Conservation (phyloP, 148 eudicot genomes). For the Selenicereus undatus region DNA sequence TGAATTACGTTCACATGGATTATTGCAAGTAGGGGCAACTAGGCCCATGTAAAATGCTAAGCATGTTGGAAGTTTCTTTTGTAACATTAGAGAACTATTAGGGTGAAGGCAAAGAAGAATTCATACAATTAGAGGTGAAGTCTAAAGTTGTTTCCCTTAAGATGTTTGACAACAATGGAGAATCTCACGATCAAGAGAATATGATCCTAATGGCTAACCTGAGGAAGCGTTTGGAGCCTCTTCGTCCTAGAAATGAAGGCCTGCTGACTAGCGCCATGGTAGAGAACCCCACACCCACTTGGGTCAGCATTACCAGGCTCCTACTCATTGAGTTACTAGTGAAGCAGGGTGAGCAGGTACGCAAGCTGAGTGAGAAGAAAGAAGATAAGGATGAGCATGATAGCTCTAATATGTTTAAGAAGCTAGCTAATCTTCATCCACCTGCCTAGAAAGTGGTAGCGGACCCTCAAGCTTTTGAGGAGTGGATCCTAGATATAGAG, state of each 20-base stretch:
- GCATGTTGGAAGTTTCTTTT: no score
- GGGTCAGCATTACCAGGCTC: background rate
- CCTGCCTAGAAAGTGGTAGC: no score
- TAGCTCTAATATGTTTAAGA: background rate
- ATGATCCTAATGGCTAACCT: no score
- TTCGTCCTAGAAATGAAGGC: background rate
- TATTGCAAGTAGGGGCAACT: no score
- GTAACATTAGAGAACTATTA: no score
- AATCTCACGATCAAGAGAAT: background rate
- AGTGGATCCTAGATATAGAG: background rate
- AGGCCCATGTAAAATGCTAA: no score
- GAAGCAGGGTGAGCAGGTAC: no score
- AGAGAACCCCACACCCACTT: background rate
- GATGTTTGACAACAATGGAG: background rate
- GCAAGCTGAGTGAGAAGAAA: no score
- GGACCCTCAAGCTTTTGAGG: background rate
- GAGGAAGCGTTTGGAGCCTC: no score
- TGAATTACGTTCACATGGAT: no score
- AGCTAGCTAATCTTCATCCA: background rate
- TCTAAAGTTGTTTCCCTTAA: background rate
- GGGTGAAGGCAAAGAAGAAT: no score
- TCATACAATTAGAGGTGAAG: no score
- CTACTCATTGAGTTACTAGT: background rate
- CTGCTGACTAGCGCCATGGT: background rate
- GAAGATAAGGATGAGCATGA: background rate